These are phyloP conservation scores for Microdochium bolleyi DNA, from an alignment of 2,329 filamentous ascomycete species.

Conservation along the genomic window DNA sequence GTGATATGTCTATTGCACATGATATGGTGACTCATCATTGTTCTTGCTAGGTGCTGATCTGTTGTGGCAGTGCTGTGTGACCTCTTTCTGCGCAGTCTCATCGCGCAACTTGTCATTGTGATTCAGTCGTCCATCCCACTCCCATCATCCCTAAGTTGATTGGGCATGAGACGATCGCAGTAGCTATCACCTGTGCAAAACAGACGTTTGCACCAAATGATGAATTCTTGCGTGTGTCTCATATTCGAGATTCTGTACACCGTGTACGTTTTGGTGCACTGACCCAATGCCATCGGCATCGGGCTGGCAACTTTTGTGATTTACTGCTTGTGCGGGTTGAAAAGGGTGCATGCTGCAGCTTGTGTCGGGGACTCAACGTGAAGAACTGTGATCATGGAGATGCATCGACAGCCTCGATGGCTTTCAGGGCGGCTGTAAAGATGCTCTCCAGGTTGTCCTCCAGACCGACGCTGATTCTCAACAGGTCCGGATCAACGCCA, in stretches of 20 bases:
- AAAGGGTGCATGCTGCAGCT: no score
- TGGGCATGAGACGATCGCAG: neutral
- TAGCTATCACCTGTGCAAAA: no score
- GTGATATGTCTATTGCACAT: no score
- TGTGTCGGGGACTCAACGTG: no score
- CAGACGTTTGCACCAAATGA: no score
- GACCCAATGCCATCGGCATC: no score
- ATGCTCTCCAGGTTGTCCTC: constrained; percentile 62
- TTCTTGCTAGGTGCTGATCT: neutral
- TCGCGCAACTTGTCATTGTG: neutral
- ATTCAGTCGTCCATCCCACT: neutral
- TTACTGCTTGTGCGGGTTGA: no score
- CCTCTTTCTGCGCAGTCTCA: neutral
- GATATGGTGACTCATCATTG: no score
- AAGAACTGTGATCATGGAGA: neutral
- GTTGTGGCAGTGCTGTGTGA: neutral
- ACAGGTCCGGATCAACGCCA: constrained; percentile 71
- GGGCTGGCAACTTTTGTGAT: no score
- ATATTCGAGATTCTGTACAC: no score
- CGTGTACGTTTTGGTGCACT: no score
- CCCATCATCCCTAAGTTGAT: neutral
- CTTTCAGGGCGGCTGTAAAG: constrained; percentile 64
- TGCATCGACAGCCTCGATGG: constrained; percentile 27
- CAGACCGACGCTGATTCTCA: constrained; percentile 83
- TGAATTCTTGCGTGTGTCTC: no score